Conservation (phyloP, 176 grass and related monocot genomes). For the Triticum aestivum region DNA sequence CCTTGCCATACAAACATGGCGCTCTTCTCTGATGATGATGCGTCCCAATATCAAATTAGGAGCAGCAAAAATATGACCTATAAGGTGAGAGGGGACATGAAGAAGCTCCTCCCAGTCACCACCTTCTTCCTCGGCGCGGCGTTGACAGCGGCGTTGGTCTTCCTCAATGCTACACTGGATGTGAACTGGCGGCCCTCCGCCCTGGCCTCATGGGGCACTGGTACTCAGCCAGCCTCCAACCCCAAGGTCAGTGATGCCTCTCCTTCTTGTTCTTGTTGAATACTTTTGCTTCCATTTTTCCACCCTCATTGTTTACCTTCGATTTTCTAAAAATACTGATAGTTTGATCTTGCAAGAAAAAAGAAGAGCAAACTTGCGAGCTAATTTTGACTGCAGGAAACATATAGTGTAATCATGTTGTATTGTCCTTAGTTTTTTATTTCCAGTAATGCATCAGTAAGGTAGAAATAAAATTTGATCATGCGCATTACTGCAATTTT, state of each 20-base stretch:
- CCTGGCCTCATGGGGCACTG: conserved; percentile 34
- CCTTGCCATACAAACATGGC: conserved; percentile 24
- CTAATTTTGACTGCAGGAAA: neutral
- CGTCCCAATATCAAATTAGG: neutral
- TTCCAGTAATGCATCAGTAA: neutral
- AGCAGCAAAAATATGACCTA: conserved; percentile 30
- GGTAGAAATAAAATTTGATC: neutral
- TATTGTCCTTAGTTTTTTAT: neutral
- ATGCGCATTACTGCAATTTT: neutral
- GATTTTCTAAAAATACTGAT: neutral
- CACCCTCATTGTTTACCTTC: neutral
- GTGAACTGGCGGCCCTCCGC: conserved; percentile 25
- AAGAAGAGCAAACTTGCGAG: neutral
- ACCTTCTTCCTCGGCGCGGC: conserved; percentile 44
- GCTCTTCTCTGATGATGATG: conserved; percentile 20
- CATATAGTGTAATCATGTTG: too few species aligned
- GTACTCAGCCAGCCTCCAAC: neutral
- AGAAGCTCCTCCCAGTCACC: conserved; percentile 34
- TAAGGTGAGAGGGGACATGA: conserved; percentile 31
- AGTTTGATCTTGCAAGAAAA: neutral
- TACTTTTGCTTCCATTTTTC: neutral
- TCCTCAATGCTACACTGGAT: conserved; percentile 33
- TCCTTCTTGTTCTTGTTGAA: neutral
- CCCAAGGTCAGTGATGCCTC: conserved; percentile 36
- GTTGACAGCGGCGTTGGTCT: conserved; percentile 18